Percentiles rank a stretch among this genome's conserved stretches.
Evolutionary conservation across 768 basidiomycete genomes (phyloP).

Genomic region (Leucocoprinus birnbaumii): DNA sequence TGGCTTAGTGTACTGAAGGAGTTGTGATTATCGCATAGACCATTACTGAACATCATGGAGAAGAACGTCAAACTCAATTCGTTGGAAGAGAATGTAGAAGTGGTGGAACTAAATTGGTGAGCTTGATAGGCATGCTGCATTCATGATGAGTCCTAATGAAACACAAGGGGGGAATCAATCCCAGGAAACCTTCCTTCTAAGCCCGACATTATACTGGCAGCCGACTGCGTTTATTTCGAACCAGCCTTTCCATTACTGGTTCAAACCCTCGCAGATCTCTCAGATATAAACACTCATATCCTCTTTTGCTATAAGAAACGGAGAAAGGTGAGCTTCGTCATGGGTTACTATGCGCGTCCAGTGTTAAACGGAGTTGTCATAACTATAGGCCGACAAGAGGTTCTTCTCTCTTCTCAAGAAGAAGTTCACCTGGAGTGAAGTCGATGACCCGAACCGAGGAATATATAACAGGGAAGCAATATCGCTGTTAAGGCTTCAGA

Average conservation of each 20-base stretch:
- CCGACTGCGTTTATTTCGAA: constrained; percentile 96
- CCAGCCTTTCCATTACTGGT: constrained; percentile 89
- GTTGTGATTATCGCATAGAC: constrained; percentile 38
- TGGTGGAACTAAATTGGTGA: constrained; percentile 82
- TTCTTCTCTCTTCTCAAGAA: constrained; percentile 83
- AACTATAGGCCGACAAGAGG: constrained; percentile 79
- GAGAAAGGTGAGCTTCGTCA: constrained; percentile 57
- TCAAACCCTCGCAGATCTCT: constrained; percentile 68
- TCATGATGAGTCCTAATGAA: no score
- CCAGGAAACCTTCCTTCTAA: constrained; percentile 38
- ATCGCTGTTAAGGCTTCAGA: constrained; percentile 52
- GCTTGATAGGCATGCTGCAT: no score
- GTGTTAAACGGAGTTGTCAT: not conserved
- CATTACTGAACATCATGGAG: constrained; percentile 75
- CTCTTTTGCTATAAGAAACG: constrained; percentile 94
- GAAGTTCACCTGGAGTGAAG: constrained; percentile 72
- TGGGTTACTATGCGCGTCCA: not conserved
- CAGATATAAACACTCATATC: constrained; percentile 56
- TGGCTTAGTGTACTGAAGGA: constrained; percentile 11
- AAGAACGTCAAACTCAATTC: constrained; percentile 69
- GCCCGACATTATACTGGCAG: constrained; percentile 78
- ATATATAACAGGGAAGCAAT: constrained; percentile 66
- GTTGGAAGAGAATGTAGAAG: constrained; percentile 47
- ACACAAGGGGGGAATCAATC: constrained; percentile 61
- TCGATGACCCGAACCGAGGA: constrained; percentile 61